Base-by-base conservation (phyloP, 2,329 filamentous ascomycete species). In the Arthrinium phaeospermum region DNA sequence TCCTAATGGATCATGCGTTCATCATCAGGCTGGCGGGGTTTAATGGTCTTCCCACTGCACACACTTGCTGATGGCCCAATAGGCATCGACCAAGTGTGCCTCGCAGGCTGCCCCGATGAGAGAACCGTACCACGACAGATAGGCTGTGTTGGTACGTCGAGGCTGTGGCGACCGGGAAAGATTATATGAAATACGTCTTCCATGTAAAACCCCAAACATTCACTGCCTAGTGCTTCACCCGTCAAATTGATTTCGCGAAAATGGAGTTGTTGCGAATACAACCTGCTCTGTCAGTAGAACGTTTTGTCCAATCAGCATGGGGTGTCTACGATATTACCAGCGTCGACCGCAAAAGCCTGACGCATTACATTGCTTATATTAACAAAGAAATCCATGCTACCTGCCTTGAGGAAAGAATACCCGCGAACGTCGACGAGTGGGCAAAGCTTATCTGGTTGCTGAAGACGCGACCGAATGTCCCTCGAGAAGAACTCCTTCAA, bases 171-270 rank as follows among this genome's bases (percentile, higher is more conserved):
- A 30, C 27, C 27, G 27, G 27, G 27, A 4, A 30, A 30, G 27
- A 30, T 30, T 30, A 30, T 30, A 30, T 30, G 27, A 30, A 4
- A 4, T 30, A 30, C 27, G 27, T 30, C 27, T 30, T 30, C 27
- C 27, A 30, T 30, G 27, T 30, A 30, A 30, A 30, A 30, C 27
- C 27, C 27, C 27, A 30, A 30, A 30, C 27, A 30, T 30, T 30
- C 27, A 30, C 27, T 30, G 27, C 27, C 27, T 30, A 41, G 37
- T 41, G 37, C 8, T 10, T 41, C 37, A 10, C 10, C 10, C 37
- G 8, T 1, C 10, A 8, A 0, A 10, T 10, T n/a, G 19, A 0
- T n/a, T 22, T n/a, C 46, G 19, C 10, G 1, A n/a, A 0, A n/a
- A 64, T 41, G 57, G 34, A 61, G 22, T 19, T 64, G 10, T 37